These are phyloP conservation scores for Kernera saxatilis DNA, from an alignment of 345 rosid species.

Conservation along the genomic window DNA sequence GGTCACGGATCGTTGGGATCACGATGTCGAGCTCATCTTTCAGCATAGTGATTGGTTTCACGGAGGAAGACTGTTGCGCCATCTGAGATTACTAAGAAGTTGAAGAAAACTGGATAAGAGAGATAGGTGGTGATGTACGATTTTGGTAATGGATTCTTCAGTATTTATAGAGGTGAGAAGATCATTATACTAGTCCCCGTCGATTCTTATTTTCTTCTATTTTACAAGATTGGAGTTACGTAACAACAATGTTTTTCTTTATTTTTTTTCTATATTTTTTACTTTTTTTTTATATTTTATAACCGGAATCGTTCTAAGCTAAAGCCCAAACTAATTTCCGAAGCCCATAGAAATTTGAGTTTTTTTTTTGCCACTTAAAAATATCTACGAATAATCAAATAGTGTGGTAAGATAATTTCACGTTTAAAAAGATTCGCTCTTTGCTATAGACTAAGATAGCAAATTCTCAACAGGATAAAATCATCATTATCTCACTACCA, in stretches of 20 bases:
- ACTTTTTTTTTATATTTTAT: too few relatives aligned
- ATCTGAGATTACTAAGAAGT: neutral
- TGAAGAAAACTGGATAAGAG: neutral
- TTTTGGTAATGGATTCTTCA: neutral
- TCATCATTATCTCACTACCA: too few relatives aligned
- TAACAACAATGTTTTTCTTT: neutral
- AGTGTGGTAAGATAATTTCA: too few relatives aligned
- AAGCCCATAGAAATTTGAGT: too few relatives aligned
- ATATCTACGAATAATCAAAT: too few relatives aligned
- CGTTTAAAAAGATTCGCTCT: too few relatives aligned
- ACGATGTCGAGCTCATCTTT: slow-evolving; percentile 53
- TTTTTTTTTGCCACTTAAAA: too few relatives aligned
- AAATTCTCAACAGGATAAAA: too few relatives aligned
- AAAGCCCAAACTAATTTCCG: too few relatives aligned
- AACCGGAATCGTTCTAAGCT: too few relatives aligned
- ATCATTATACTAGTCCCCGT: neutral
- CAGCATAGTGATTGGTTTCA: slow-evolving; percentile 36
- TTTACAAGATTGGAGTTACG: neutral
- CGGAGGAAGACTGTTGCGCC: slow-evolving; percentile 20
- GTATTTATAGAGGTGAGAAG: slow-evolving; percentile 6
- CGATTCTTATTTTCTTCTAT: neutral
- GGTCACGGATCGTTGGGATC: slow-evolving; percentile 44
- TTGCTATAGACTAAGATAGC: too few relatives aligned
- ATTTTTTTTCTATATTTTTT: too few relatives aligned
- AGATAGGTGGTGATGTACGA: neutral